Base-by-base conservation (phyloP, 352 stramenopile genomes). In the Phytophthora pini region DNA sequence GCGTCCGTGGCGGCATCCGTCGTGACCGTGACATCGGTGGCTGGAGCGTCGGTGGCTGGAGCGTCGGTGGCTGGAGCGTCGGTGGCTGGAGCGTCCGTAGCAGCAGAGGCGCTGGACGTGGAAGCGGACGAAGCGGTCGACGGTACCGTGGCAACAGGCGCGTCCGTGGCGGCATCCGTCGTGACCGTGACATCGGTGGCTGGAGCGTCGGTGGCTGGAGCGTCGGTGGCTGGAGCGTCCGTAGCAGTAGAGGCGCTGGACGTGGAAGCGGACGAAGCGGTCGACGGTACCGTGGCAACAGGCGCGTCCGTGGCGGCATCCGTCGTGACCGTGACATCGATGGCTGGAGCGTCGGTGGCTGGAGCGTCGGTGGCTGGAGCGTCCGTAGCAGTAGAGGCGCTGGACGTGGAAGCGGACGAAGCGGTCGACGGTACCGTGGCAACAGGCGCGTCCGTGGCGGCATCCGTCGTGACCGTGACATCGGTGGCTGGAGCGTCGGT, bases 251-350 rank as follows among this genome's bases (percentile, higher is more conserved):
- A 49, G 9, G 22, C 43, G 11, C 20, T 7, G 24, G 24, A 38
- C 32, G 44, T 5, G n/a, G 10, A 27, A 6, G 44, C 15, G 11
- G 44, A 22, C 9, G 47, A 39, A 17, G 34, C 31, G 5, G 6
- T 15, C 6, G 34, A 22, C 6, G 34, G 20, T 20, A 46, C 52
- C 11, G 55, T 48, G 11, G 22, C 20, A 7, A 12, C 15, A 20
- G 55, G 55, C 13, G 27, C 17, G 12, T 50, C 27, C 36, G 56
- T 64, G 2, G 56, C 31, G n/a, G 56, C 34, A 46, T 56, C 27
- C 6, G 46, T 10, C 11, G 54, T 44, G 20, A 20, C 31, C n/a
- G 43, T 43, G 12, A 20, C 44, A 17, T 61, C 54, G 29, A 32
- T 24, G 7, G n/a, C 41, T 20, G 56, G 22, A 13, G 24, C 5